phyloP scores from a whole-genome alignment of 352 stramenopile species.

The Phytophthora chlamydospora region DNA sequence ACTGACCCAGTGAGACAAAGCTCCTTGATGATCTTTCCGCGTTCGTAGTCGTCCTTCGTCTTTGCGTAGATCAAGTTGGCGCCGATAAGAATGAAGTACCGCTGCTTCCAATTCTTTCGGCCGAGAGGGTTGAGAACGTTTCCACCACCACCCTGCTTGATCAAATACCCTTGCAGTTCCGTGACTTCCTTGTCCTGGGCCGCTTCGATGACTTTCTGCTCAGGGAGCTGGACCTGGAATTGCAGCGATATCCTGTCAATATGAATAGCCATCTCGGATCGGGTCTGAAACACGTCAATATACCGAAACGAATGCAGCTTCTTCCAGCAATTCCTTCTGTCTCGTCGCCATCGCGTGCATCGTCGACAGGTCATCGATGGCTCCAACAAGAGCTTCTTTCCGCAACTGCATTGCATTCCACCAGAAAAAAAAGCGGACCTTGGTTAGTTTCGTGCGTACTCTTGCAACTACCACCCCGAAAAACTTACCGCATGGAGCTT shows the following conservation, averaged over 20 bases:
- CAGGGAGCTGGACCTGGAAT: constrained; percentile 68
- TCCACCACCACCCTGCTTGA: constrained; percentile 85
- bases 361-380: constrained; percentile 64
- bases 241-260: not conserved
- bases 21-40: constrained; percentile 87
- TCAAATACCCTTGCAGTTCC: constrained; percentile 82
- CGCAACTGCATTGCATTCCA: constrained; percentile 46
- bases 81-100: constrained; percentile 85
- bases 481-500: constrained; percentile 66
- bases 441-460: too few species aligned
- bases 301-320: constrained; percentile 82
- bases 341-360: constrained; percentile 74
- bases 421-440: not conserved
- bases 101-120: constrained; percentile 89
- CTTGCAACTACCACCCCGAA: not conserved
- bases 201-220: constrained; percentile 82
- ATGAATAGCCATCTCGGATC: too few species aligned
- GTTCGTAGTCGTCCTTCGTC: constrained; percentile 89
- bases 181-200: constrained; percentile 68
- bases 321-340: constrained; percentile 75
- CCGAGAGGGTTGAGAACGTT: constrained; percentile 80
- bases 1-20: constrained; percentile 76
- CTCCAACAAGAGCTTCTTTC: constrained; percentile 73
- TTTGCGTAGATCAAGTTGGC: constrained; percentile 81
- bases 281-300: constrained; percentile 6